A percentile compares a stretch with the other conserved stretches of the same genome.
Evolutionary conservation across 257 asterid genomes (phyloP).

Genomic region (Asclepias syriaca): DNA sequence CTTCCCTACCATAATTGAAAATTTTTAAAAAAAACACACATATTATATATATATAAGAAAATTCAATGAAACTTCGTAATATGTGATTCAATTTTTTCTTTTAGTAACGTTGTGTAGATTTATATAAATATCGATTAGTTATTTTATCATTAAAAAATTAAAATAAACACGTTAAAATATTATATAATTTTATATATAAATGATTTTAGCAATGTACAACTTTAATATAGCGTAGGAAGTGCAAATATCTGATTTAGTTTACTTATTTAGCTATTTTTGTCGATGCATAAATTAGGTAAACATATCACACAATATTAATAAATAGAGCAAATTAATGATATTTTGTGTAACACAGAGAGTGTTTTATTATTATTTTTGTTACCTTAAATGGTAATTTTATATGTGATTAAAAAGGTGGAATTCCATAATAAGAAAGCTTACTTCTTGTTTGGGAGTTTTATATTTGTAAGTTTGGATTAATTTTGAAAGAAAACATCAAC

Average conservation of each 20-base stretch:
- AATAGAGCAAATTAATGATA: not conserved
- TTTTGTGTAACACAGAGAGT: not conserved
- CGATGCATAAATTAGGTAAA: too few relatives aligned
- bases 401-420: not conserved
- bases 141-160: too few relatives aligned
- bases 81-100: not conserved
- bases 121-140: not conserved
- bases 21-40: not conserved
- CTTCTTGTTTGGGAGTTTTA: not conserved
- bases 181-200: too few relatives aligned
- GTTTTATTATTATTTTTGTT: too few relatives aligned
- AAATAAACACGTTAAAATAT: too few relatives aligned
- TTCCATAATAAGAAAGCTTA: not conserved
- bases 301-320: too few relatives aligned
- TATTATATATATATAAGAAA: not conserved
- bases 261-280: too few relatives aligned
- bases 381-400: too few relatives aligned
- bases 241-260: too few relatives aligned
- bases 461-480: not conserved
- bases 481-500: not conserved
- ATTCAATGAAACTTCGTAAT: not conserved
- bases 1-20: not conserved
- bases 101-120: not conserved
- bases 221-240: not conserved
- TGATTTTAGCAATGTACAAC: too few relatives aligned